Evolutionary conservation across 2,329 filamentous ascomycete genomes (phyloP), one percentile per base, ranked within the genome.

Genomic region (Alternaria rosae): DNA sequence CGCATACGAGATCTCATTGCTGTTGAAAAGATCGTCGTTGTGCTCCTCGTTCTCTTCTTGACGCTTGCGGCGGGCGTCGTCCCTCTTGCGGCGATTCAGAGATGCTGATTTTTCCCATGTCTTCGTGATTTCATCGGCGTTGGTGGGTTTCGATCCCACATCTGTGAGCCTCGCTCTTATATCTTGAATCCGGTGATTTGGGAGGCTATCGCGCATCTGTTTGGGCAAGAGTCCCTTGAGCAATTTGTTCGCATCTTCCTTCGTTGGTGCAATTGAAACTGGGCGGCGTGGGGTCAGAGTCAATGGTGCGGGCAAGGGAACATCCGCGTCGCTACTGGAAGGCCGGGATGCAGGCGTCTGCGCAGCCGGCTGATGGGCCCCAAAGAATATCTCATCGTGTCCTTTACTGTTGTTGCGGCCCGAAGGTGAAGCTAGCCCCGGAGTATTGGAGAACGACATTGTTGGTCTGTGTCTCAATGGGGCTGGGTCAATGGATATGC

Each of bases 1-100:
- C 12, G 85, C 84, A 70, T 88, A 87, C 0, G 84, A 85, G 45
- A 88, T 87, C 65, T 86, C 83, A 57, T 87, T 82, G 51, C 81
- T 82, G 64, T 87, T 84, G 76, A 87, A 88, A 2, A 87, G 77
- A 1, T 80, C 79, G 64, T 87, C 84, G 30, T 85, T 85, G 50
- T 81, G 79, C n/a, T 76, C 76, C 66, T 87, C 85, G 3, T 82
- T 84, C 63, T 85, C 82, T 57, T 85, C 82, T 70, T 85, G 83
- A 13, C 86, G 83, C 55, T 74, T 74, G 60, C 79, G 79, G 5
- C 85, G 83, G 41, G 85, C 83, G 25, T 77, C 76, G 10, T 86
- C 85, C 32, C 85, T 72, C 58, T 81, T 79, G 30, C 79, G 78
- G 32, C 84, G 83, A 7, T 76, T 79, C 30, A 73, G 69, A 52